These are phyloP conservation scores for Antrodiella citrinella DNA, from an alignment of 768 basidiomycete species.

Conservation along the genomic window DNA sequence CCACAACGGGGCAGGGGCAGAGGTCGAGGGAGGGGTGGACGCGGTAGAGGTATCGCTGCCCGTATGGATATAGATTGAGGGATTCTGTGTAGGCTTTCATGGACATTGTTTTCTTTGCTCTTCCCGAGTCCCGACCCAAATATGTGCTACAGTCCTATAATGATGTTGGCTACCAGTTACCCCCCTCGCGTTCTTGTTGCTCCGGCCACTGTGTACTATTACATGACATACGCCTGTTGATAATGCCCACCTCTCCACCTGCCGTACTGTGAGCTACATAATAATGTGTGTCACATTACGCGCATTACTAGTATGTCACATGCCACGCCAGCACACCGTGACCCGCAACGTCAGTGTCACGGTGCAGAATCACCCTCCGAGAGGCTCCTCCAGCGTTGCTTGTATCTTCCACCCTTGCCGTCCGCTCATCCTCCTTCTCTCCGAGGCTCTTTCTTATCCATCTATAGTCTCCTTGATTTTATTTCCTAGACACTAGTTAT, in stretches of 20 bases:
- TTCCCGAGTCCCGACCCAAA: not conserved
- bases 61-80: conserved; percentile 50
- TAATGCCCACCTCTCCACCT: not conserved
- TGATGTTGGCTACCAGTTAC: too few relatives aligned
- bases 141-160: not conserved
- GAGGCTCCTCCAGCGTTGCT: not conserved
- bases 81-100: not conserved
- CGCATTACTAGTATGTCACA: not conserved
- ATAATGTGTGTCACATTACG: too few relatives aligned
- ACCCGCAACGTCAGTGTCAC: not conserved
- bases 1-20: conserved; percentile 20
- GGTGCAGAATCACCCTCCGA: not conserved
- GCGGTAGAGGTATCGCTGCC: conserved; percentile 28
- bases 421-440: not conserved
- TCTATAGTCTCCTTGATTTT: not conserved
- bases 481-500: not conserved
- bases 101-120: not conserved
- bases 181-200: too few relatives aligned
- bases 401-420: not conserved
- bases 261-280: too few relatives aligned
- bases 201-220: not conserved
- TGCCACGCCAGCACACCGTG: not conserved
- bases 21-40: conserved; percentile 26
- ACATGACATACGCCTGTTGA: not conserved
- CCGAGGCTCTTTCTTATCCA: not conserved